These are phyloP conservation scores for Syncephalastrum racemosum DNA, from an alignment of 371 early-diverging fungal species.

Conservation along the genomic window DNA sequence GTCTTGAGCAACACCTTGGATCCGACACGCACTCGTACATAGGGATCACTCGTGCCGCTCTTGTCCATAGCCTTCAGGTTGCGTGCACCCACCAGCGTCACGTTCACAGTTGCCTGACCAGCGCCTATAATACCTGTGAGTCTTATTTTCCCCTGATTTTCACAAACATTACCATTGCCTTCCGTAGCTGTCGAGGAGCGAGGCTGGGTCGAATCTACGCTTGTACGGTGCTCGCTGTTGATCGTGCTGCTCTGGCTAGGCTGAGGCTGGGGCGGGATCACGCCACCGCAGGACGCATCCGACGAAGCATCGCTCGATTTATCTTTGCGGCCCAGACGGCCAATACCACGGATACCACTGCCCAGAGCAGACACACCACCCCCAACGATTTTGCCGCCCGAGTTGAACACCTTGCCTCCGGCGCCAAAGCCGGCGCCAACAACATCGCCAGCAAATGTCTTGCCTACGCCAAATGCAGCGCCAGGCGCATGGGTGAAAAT, in stretches of 20 bases:
- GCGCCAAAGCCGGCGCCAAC: constrained; percentile 33
- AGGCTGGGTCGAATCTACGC: constrained; percentile 6
- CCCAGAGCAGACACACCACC: constrained; percentile 31
- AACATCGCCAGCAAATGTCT: constrained; percentile 26
- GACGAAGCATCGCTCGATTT: constrained; percentile 15
- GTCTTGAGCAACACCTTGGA: constrained; percentile 74
- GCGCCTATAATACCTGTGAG: neutral
- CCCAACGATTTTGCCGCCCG: constrained; percentile 40
- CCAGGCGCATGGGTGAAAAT: constrained; percentile 42
- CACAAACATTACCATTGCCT: constrained; percentile 9
- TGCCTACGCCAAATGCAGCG: constrained; percentile 33
- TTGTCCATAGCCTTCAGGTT: constrained; percentile 61
- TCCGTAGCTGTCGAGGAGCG: neutral
- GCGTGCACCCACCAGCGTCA: constrained; percentile 56
- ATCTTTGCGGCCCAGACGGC: constrained; percentile 29
- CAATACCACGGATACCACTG: constrained; percentile 37
- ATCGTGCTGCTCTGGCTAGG: constrained; percentile 12
- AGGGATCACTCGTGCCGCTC: constrained; percentile 64
- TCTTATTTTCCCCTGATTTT: too few species aligned
- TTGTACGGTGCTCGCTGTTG: constrained; percentile 6
- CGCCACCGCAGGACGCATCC: neutral
- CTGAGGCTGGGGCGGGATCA: constrained; percentile 2
- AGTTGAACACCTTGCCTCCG: constrained; percentile 32
- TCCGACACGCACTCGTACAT: constrained; percentile 57
- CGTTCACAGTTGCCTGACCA: constrained; percentile 32